Evolutionary conservation across 75 land plant genomes (phyloP).

Genomic region (Ceratopteris richardii): DNA sequence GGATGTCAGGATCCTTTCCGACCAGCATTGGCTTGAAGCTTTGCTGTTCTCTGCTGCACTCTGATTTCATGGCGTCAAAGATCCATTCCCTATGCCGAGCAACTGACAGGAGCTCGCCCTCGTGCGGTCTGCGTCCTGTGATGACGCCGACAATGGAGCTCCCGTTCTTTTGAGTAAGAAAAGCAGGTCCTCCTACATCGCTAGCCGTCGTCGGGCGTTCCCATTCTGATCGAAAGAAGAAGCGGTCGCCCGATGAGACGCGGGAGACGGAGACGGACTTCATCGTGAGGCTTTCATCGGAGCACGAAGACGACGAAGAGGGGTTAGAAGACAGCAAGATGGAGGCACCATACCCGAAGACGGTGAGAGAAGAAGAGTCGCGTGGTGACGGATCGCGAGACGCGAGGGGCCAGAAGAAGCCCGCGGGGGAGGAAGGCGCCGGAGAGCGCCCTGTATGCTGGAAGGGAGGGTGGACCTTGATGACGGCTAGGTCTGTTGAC

Average conservation of each 20-base stretch:
- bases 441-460: background rate
- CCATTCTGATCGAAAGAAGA: background rate
- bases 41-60: conserved; percentile 3
- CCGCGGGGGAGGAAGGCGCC: background rate
- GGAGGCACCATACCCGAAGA: conserved; percentile 1
- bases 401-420: conserved; percentile 6
- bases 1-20: conserved; percentile 1
- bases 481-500: background rate
- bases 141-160: background rate
- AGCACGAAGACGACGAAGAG: background rate
- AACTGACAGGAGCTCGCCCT: background rate
- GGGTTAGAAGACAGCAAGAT: background rate
- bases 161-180: background rate
- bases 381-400: background rate
- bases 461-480: conserved; percentile 4
- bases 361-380: background rate
- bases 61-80: background rate
- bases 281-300: background rate
- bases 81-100: background rate
- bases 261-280: background rate
- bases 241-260: background rate
- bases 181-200: background rate
- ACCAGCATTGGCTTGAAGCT: background rate
- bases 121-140: background rate
- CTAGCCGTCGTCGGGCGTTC: background rate